phyloP scores from a whole-genome alignment of 176 grass and related monocot genomes.

The Musa beccarii region DNA sequence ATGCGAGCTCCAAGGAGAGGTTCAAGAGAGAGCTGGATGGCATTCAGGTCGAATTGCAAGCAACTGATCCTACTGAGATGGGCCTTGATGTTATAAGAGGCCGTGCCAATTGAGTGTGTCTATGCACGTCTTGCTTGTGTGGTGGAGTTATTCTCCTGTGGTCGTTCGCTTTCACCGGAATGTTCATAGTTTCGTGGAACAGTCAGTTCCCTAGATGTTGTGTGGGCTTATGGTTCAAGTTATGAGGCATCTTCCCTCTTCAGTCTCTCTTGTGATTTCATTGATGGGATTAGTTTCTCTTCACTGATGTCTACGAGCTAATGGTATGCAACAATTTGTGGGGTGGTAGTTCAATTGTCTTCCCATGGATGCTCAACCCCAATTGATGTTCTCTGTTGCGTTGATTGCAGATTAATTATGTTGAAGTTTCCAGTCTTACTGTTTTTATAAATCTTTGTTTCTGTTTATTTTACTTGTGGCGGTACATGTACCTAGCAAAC shows the following conservation, averaged over 20 bases:
- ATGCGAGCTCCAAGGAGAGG: slow-evolving; percentile 8
- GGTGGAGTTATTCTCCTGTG: neutral
- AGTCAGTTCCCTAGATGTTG: slow-evolving; percentile 6
- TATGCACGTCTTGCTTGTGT: neutral
- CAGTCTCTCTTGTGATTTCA: neutral
- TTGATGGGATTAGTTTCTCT: neutral
- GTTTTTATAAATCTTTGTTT: no score
- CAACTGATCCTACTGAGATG: slow-evolving; percentile 11
- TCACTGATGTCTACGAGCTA: neutral
- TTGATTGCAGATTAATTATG: neutral
- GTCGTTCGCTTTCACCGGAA: neutral
- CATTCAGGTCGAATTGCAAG: slow-evolving; percentile 6
- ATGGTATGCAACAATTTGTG: neutral
- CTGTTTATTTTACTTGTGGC: no score
- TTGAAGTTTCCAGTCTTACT: neutral
- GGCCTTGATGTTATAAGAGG: slow-evolving; percentile 3
- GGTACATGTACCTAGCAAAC: no score
- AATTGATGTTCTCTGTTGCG: neutral
- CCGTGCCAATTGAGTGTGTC: slow-evolving; percentile 2
- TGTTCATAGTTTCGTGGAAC: slow-evolving; percentile 6
- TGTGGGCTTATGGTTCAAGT: neutral
- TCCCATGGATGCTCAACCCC: neutral
- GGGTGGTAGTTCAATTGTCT: neutral
- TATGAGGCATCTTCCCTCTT: neutral
- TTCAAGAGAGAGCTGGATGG: slow-evolving; percentile 9